These are phyloP conservation scores for Parathielavia appendiculata DNA, from an alignment of 495 filamentous ascomycete genomes.

Conservation along the genomic window DNA sequence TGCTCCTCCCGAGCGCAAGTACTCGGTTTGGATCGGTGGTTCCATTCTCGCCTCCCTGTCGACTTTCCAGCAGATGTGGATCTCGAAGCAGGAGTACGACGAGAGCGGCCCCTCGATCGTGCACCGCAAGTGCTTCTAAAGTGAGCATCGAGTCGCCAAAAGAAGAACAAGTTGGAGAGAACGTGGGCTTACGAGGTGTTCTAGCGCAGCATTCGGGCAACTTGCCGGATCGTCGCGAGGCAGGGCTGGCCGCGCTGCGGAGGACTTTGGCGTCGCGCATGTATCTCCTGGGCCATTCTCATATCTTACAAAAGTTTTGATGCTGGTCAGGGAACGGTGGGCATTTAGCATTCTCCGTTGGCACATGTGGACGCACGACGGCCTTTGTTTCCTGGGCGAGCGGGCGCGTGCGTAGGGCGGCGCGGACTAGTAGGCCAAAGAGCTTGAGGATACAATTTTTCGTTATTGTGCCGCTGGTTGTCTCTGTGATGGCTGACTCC, in stretches of 20 bases:
- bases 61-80: constrained; percentile 99
- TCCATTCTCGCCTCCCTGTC: constrained; percentile 98
- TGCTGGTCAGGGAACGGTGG: constrained; percentile 42
- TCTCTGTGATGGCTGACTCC: constrained; percentile 23
- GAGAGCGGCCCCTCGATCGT: constrained; percentile 99
- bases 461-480: constrained; percentile 17
- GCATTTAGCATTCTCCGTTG: constrained; percentile 39
- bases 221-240: constrained; percentile 29
- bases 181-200: background rate
- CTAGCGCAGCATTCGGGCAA: constrained; percentile 21
- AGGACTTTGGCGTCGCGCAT: constrained; percentile 38
- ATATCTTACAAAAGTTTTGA: constrained; percentile 49
- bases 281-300: constrained; percentile 44
- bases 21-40: constrained; percentile 99
- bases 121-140: constrained; percentile 99
- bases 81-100: constrained; percentile 99
- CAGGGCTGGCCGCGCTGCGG: constrained; percentile 32
- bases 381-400: constrained; percentile 41
- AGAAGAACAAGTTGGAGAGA: background rate
- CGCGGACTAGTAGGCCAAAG: constrained; percentile 43
- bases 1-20: constrained; percentile 95
- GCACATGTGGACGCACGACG: constrained; percentile 34
- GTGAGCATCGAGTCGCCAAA: constrained; percentile 30
- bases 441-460: constrained; percentile 45
- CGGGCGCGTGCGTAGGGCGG: constrained; percentile 36